These are phyloP conservation scores for Magnolia changhungtana DNA, from an alignment of 164 flowering plant species.

Conservation along the genomic window DNA sequence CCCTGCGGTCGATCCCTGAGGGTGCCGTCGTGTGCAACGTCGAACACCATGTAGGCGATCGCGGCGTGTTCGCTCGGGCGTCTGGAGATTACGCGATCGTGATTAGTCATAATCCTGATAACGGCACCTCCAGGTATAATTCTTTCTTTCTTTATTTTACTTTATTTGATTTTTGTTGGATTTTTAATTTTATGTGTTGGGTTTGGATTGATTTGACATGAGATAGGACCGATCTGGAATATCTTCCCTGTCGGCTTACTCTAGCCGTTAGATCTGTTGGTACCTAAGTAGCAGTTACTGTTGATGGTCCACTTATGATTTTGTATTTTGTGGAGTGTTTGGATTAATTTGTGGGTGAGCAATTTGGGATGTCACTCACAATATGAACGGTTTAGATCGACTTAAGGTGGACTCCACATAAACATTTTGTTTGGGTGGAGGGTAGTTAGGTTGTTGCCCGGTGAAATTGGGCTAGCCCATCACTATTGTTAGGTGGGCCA, in stretches of 20 bases:
- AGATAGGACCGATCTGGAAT: not conserved
- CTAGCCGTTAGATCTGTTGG: not conserved
- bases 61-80: constrained; percentile 44
- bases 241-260: not conserved
- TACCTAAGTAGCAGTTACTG: too few relatives aligned
- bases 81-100: constrained; percentile 56
- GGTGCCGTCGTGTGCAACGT: constrained; percentile 64
- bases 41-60: constrained; percentile 58
- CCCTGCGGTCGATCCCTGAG: constrained; percentile 50
- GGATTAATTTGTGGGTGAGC: too few relatives aligned
- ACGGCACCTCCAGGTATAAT: constrained; percentile 41
- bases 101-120: constrained; percentile 52
- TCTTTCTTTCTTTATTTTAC: not conserved
- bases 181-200: not conserved
- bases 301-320: not conserved
- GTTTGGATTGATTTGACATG: not conserved
- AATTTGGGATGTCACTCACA: too few relatives aligned
- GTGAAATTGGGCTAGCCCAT: too few relatives aligned
- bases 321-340: not conserved
- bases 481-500: too few relatives aligned
- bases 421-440: too few relatives aligned
- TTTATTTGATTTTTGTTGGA: not conserved
- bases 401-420: too few relatives aligned
- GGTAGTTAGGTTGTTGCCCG: too few relatives aligned
- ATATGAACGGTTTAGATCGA: too few relatives aligned